These are phyloP conservation scores for Penicillium dipodomyicola DNA, from an alignment of 495 filamentous ascomycete genomes.

Conservation along the genomic window DNA sequence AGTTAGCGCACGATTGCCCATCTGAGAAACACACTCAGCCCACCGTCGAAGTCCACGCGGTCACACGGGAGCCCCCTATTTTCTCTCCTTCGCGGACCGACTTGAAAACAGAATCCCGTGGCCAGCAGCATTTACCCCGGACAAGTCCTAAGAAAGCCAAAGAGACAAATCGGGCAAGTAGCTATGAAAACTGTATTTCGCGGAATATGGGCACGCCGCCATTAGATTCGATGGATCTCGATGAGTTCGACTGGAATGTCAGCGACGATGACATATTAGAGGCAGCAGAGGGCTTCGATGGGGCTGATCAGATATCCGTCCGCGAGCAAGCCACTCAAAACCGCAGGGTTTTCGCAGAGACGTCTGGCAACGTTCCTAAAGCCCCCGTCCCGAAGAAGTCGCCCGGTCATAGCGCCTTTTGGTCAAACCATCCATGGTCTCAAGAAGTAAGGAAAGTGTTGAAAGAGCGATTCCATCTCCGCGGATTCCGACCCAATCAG, in stretches of 20 bases:
- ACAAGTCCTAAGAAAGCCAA: conserved; percentile 11
- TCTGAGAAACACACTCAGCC: background rate
- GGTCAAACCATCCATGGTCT: conserved; percentile 68
- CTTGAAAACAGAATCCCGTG: conserved; percentile 1
- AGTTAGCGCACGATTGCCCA: conserved; percentile 4
- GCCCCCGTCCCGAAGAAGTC: conserved; percentile 35
- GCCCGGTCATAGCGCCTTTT: conserved; percentile 36
- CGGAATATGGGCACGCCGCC: conserved; percentile 48
- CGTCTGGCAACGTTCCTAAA: conserved; percentile 48
- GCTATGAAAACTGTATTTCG: conserved; percentile 41
- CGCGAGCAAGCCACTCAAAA: conserved; percentile 26
- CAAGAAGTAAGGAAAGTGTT: conserved; percentile 75
- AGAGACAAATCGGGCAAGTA: conserved; percentile 9
- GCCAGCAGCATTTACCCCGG: conserved; percentile 9
- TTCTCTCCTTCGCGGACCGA: conserved; percentile 4
- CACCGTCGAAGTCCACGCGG: background rate
- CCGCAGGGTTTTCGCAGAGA: conserved; percentile 54
- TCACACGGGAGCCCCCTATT: background rate
- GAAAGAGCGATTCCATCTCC: conserved; percentile 76
- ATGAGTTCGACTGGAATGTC: conserved; percentile 63
- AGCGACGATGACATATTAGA: conserved; percentile 72
- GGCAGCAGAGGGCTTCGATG: conserved; percentile 55
- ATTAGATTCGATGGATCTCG: conserved; percentile 33
- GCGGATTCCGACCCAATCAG: conserved; percentile 86
- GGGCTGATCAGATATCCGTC: conserved; percentile 32